Conservation (phyloP, 2,329 filamentous ascomycete species). For the Ophiostoma himal-ulmi region DNA sequence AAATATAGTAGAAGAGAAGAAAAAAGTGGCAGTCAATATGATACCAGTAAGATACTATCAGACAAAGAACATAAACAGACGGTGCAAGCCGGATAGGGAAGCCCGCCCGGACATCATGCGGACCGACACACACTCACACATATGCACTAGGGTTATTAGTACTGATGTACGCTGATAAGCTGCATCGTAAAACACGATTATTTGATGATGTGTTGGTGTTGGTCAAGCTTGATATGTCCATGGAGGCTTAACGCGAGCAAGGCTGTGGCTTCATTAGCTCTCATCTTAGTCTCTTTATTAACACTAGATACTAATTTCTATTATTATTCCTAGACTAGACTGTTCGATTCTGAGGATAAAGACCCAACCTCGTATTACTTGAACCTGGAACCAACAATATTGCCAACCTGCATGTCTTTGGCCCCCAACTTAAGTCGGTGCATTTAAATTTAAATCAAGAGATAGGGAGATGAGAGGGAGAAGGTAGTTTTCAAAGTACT, state of each 20-base stretch:
- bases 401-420: constrained; percentile 3
- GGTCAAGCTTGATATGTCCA: not conserved
- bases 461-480: no score
- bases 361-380: not conserved
- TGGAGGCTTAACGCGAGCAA: not conserved
- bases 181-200: no score
- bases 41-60: no score
- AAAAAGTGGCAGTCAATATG: no score
- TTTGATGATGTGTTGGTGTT: not conserved
- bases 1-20: no score
- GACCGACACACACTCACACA: not conserved
- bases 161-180: no score
- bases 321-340: no score
- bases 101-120: not conserved
- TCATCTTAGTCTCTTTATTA: not conserved
- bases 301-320: no score
- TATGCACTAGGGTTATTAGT: no score
- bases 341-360: not conserved
- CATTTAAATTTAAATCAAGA: not conserved
- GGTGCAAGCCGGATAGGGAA: not conserved
- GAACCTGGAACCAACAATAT: constrained; percentile 7
- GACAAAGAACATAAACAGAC: no score
- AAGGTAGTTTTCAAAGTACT: no score
- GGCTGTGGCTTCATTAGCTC: not conserved
- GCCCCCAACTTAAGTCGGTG: not conserved